A percentile compares a stretch with the other conserved stretches of the same genome.
Conservation (phyloP, 352 stramenopile species). For the Phytophthora constricta region DNA sequence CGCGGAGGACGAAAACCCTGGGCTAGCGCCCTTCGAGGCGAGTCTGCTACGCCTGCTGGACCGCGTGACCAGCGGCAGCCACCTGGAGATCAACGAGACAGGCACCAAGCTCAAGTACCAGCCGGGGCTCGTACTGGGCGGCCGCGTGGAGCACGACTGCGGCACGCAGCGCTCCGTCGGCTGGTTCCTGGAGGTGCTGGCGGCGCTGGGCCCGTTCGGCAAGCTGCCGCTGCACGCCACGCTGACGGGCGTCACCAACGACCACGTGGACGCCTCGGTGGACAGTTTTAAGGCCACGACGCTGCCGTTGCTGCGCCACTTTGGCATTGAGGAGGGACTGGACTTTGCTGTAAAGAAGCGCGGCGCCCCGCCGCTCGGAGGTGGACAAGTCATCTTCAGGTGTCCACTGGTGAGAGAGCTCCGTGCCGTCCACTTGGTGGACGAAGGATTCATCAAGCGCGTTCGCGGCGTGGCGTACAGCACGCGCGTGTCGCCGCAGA, state of each 20-base stretch:
- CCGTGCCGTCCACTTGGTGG: conserved; percentile 93
- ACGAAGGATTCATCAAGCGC: conserved; percentile 98
- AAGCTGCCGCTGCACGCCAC: conserved; percentile 95
- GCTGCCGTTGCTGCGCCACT: conserved; percentile 95
- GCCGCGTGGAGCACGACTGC: conserved; percentile 96
- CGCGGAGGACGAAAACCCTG: conserved; percentile 93
- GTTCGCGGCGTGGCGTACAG: conserved; percentile 97
- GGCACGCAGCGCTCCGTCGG: conserved; percentile 91
- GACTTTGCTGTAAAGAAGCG: conserved; percentile 92
- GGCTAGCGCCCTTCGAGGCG: conserved; percentile 96
- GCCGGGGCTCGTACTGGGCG: conserved; percentile 96
- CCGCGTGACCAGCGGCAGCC: conserved; percentile 96
- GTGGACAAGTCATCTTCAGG: conserved; percentile 91
- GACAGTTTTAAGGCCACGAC: conserved; percentile 96
- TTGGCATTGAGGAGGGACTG: conserved; percentile 94
- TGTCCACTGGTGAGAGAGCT: conserved; percentile 96
- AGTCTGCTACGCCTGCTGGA: conserved; percentile 97
- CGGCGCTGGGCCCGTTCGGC: conserved; percentile 97
- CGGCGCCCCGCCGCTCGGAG: conserved; percentile 85
- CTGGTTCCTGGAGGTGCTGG: conserved; percentile 98
- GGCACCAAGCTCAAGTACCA: conserved; percentile 97
- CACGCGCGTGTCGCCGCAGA: conserved; percentile 97
- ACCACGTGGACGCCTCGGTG: conserved; percentile 90
- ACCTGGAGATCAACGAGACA: conserved; percentile 99
- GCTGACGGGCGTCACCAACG: conserved; percentile 97